Evolutionary conservation across 495 filamentous ascomycete species (phyloP).

Genomic region (Penicillium ucsense): DNA sequence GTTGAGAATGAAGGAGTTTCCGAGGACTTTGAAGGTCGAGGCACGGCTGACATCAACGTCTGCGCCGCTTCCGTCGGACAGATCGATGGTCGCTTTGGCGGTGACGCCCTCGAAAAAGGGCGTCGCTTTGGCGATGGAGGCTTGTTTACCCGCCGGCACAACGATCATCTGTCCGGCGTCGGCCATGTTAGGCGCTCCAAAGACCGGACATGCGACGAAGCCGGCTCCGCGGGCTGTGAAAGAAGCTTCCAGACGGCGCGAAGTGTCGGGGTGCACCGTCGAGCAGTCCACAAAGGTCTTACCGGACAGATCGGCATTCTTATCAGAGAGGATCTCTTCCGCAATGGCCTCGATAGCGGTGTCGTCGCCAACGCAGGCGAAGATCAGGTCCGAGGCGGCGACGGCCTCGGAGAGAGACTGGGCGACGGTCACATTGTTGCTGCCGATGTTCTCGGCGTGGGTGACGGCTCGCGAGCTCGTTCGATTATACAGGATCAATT

Average conservation of each 20-base stretch:
- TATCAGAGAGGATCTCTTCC: slow-evolving; percentile 31
- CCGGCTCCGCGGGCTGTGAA: slow-evolving; percentile 49
- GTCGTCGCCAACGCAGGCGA: slow-evolving; percentile 78
- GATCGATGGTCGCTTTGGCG: slow-evolving; percentile 56
- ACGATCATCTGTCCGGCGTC: slow-evolving; percentile 65
- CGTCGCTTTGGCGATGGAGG: slow-evolving; percentile 50
- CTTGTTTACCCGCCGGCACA: slow-evolving; percentile 61
- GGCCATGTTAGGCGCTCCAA: slow-evolving; percentile 73
- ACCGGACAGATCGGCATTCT: slow-evolving; percentile 28
- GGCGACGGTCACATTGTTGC: slow-evolving; percentile 49
- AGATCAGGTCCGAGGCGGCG: slow-evolving; percentile 62
- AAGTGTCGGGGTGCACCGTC: slow-evolving; percentile 79
- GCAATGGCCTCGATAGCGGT: slow-evolving; percentile 51
- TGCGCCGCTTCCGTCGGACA: slow-evolving; percentile 10
- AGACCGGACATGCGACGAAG: slow-evolving; percentile 75
- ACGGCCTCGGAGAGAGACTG: slow-evolving; percentile 56
- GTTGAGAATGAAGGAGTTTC: slow-evolving; percentile 79
- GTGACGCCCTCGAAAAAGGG: slow-evolving; percentile 77
- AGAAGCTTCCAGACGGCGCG: slow-evolving; percentile 47
- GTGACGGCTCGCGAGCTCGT: slow-evolving; percentile 49
- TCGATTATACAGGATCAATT: slow-evolving; percentile 72
- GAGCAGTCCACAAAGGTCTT: slow-evolving; percentile 68
- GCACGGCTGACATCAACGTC: slow-evolving; percentile 28
- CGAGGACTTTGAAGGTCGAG: slow-evolving; percentile 61
- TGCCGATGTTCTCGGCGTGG: slow-evolving; percentile 42